Base-by-base conservation (phyloP, 331 rosid genomes). In the Malus hybrid region DNA sequence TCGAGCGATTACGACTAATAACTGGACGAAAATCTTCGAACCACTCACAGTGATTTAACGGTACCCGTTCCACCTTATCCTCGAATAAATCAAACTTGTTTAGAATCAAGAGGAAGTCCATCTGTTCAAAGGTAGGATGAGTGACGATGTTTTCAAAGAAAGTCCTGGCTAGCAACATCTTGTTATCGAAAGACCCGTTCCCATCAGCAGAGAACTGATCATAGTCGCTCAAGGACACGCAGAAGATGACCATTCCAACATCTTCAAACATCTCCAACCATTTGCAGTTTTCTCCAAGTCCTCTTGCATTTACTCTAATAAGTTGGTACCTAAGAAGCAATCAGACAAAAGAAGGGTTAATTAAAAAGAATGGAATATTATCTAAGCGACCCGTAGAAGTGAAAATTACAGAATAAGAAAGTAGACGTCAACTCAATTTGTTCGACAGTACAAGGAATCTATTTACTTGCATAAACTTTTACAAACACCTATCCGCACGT, bases 191-290 rank as follows among this genome's bases (percentile, higher is more conserved):
- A 77, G 86, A 74, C 67, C 97, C 97, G 73, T 81, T 86, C 55
- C 82, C 90, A 34, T 92, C 97, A 0, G 79, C 76, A 78, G 88
- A 86, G 83, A 84, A 74, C 82, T 84, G 97, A 82, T 95, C 99
- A 11, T 90, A 95, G 88, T 92, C 97, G 53, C 93, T 84, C 83
- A 95, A 84, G 53, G 97, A 71, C 70, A 92, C 97, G 66, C 99
- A 92, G 86, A 95, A 92, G 58, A 89, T 85, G 76, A 90, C 92
- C 85, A 92, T 88, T 58, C 96, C 97, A 71, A 92, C 89, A 79
- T 92, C 99, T 81, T 95, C 99, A 83, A 95, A 92, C 99, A 95
- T 95, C 86, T 92, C 97, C 62, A 95, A 85, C 99, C 99, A 95
- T 87, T 95, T 95, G 86, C 93, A 95, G 86, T 92, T 92, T 85